A percentile compares a stretch with the other conserved stretches of the same genome.
Evolutionary conservation across 176 grass and related monocot species (phyloP).

Genomic region (Pharus latifolius): DNA sequence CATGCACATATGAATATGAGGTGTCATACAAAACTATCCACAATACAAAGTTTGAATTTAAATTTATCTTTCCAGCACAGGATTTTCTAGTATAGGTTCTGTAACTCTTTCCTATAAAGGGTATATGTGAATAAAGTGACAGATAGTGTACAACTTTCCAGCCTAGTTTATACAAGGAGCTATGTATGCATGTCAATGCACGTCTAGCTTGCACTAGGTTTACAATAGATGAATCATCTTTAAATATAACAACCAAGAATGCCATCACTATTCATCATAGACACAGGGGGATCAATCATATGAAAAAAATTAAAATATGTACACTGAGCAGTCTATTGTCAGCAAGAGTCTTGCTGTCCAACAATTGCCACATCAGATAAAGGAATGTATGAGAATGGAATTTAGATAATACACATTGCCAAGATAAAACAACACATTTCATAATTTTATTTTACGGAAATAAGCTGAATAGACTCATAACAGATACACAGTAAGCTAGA

Average conservation of each 20-base stretch:
- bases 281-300: background rate
- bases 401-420: background rate
- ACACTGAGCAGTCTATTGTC: background rate
- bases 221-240: background rate
- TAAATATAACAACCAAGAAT: background rate
- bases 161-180: background rate
- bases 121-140: background rate
- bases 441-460: too few species aligned
- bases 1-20: background rate
- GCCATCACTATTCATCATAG: background rate
- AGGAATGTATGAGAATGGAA: background rate
- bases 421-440: background rate
- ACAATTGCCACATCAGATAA: background rate
- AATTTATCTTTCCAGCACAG: background rate
- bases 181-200: background rate
- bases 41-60: conserved; percentile 4
- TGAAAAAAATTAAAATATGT: background rate
- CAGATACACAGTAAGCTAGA: conserved; percentile 12
- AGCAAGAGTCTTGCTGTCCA: too few species aligned
- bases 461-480: background rate
- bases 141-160: background rate
- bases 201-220: background rate
- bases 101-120: conserved; percentile 1
- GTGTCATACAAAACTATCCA: background rate
- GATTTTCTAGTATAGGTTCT: background rate